These are phyloP conservation scores for Paecilomyces sp. DNA, from an alignment of 2,329 filamentous ascomycete species.

Conservation along the genomic window DNA sequence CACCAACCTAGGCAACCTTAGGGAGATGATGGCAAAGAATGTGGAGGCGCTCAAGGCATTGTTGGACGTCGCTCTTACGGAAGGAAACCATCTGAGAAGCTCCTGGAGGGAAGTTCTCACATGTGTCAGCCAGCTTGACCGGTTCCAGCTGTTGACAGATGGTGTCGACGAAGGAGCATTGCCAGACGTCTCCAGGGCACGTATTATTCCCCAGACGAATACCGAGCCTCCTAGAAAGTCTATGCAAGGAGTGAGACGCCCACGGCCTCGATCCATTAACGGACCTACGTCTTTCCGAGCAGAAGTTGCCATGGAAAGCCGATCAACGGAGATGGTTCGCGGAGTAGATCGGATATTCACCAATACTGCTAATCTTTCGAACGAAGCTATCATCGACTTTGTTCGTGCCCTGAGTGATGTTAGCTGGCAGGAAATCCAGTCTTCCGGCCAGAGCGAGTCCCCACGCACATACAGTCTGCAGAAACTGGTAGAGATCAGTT, in stretches of 20 bases:
- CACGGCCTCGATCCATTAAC: slow-evolving; percentile 39
- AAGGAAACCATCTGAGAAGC: slow-evolving; percentile 79
- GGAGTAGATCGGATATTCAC: slow-evolving; percentile 95
- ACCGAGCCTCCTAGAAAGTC: slow-evolving; percentile 57
- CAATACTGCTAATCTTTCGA: slow-evolving; percentile 86
- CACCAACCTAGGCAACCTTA: slow-evolving; percentile 91
- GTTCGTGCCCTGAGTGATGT: slow-evolving; percentile 88
- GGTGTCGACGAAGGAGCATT: slow-evolving; percentile 89
- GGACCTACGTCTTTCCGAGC: slow-evolving; percentile 53
- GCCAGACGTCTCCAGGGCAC: slow-evolving; percentile 82
- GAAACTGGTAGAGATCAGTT: slow-evolving; percentile 97
- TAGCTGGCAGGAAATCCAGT: slow-evolving; percentile 98
- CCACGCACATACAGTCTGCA: slow-evolving; percentile 95
- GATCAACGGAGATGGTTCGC: slow-evolving; percentile 87
- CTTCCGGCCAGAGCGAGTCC: slow-evolving; percentile 90
- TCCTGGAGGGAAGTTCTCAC: slow-evolving; percentile 96
- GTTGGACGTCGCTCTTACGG: slow-evolving; percentile 83
- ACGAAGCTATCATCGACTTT: slow-evolving; percentile 93
- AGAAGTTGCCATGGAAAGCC: slow-evolving; percentile 85
- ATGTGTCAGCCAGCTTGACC: slow-evolving; percentile 91
- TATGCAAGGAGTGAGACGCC: slow-evolving; percentile 49
- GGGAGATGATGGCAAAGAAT: slow-evolving; percentile 93
- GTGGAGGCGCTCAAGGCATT: slow-evolving; percentile 88
- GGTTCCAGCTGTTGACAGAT: slow-evolving; percentile 87
- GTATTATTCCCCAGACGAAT: slow-evolving; percentile 56